phyloP scores from a whole-genome alignment of 2,329 filamentous ascomycete genomes.

The Paracamarosporium sp. region DNA sequence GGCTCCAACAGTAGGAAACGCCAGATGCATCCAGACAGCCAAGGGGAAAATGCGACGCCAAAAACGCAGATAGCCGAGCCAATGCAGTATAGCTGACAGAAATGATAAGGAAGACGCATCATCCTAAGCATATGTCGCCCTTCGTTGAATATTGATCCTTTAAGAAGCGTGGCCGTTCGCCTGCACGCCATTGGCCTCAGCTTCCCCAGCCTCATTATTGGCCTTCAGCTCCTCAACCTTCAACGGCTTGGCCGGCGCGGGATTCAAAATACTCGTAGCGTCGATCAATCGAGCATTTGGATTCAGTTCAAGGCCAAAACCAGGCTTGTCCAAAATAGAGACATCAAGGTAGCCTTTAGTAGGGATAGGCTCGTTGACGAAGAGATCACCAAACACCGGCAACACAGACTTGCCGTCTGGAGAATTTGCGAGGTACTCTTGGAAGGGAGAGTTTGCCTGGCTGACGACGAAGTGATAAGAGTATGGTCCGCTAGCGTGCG shows the following conservation, averaged over 20 bases:
- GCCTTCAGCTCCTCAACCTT: slow-evolving; percentile 25
- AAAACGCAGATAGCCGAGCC: slow-evolving; percentile 9
- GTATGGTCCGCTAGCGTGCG: slow-evolving; percentile 93
- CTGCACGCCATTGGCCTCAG: slow-evolving; percentile 16
- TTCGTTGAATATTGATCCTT: not conserved
- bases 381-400: slow-evolving; percentile 91
- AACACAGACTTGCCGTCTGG: slow-evolving; percentile 87
- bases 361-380: slow-evolving; percentile 89
- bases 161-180: slow-evolving; percentile 18
- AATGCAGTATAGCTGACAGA: slow-evolving; percentile 15
- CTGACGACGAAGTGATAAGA: slow-evolving; percentile 96
- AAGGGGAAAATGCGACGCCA: slow-evolving; percentile 8
- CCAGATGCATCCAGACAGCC: slow-evolving; percentile 21
- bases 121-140: not conserved
- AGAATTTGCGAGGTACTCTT: slow-evolving; percentile 94
- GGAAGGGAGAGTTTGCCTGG: slow-evolving; percentile 91
- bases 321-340: slow-evolving; percentile 82
- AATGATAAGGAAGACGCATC: not conserved
- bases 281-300: slow-evolving; percentile 81
- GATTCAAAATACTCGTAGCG: slow-evolving; percentile 74
- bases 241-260: slow-evolving; percentile 59
- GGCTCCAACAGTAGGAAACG: slow-evolving; percentile 16
- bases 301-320: slow-evolving; percentile 88
- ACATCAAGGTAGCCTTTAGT: slow-evolving; percentile 81
- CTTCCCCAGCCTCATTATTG: slow-evolving; percentile 15